Base-by-base conservation (phyloP, 208 protist genomes). In the Leishmania turanica region DNA sequence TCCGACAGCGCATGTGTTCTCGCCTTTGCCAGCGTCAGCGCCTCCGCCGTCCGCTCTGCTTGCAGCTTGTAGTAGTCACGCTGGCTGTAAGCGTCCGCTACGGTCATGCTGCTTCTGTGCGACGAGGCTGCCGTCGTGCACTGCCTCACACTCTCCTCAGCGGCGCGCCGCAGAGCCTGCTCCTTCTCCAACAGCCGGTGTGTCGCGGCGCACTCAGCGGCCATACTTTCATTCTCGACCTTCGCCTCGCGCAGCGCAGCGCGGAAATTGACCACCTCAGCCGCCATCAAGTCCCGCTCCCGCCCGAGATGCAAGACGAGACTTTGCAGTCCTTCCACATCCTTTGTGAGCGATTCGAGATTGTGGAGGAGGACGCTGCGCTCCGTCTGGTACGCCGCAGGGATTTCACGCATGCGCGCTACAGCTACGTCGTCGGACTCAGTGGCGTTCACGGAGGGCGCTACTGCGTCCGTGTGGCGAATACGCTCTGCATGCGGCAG, bases 51-150 rank as follows among this genome's bases (percentile, higher is more conserved):
- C 17, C 90, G 84, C 45, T 95, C 90, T 15, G 68, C 68, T 76
- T 95, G 91, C 58, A 96, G 68, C 80, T 89, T 88, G 84, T 87
- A 96, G 81, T 91, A 96, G 75, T 95, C 88, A 3, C 86, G 86
- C 75, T 96, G 91, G 53, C 88, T 86, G 2, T 86, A 47, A 37
- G 88, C 84, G 53, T 87, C 78, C 19, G 75, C 77, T 9, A n/a
- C 68, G 0, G 77, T 19, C 45, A 76, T 17, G 19, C 53, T 58
- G 17, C 21, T 24, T 8, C 24, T 47, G 27, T 54, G 45, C 8
- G 40, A 54, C 37, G 40, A 21, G 2, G 45, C 11, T 2, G 8
- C n/a, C 13, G 64, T 15, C n/a, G 64, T 19, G 47, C 31, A 17
- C 5, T 51, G 40, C 1, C 58, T 51, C 24, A 69, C 79, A 53